Base-by-base conservation (phyloP, 371 early-diverging fungal species). In the Umbelopsis sp. region DNA sequence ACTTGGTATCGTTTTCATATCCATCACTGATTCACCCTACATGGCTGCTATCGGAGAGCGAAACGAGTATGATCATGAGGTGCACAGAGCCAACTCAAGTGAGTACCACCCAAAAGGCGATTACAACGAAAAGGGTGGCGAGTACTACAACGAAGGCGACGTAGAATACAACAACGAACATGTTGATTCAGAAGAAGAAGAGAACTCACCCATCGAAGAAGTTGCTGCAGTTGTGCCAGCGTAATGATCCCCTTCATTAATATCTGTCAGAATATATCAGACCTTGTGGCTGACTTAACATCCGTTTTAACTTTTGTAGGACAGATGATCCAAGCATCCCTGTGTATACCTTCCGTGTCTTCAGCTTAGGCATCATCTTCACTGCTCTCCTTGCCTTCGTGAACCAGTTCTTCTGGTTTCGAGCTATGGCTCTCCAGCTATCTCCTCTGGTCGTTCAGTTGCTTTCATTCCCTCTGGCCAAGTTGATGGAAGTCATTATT, bases 331-430 rank as follows among this genome's bases (percentile, higher is more conserved):
- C 91, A 1, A 74, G 84, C 0, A 69, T 89, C 44, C 93, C 94
- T 4, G 86, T 88, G 20, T 79, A 90, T 69, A 93, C 95, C 20
- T 90, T 92, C 74, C 89, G 95, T 67, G 87, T 92, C 71, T 87
- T 87, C 80, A 73, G 86, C 14, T 76, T 94, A 11, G 93, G 91
- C 29, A 68, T 89, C 16, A 64, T 91, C 65, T 91, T 90, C 72
- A 81, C 82, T 37, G 74, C 82, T 41, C 67, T 80, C 11, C 74
- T 93, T 22, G 80, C 87, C 16, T 87, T 90, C 69, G 84, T 89
- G 72, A 93, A 93, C 78, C 90, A 91, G 71, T 90, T 93, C 78
- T 93, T 91, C 77, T 91, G 86, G 77, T 91, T 87, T 74, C 86
- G 92, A 66, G 82, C 86, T 53, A 89, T 88, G 50, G 71, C 81